Evolutionary conservation across 768 basidiomycete genomes (phyloP).

Genomic region (Collybia sp.): DNA sequence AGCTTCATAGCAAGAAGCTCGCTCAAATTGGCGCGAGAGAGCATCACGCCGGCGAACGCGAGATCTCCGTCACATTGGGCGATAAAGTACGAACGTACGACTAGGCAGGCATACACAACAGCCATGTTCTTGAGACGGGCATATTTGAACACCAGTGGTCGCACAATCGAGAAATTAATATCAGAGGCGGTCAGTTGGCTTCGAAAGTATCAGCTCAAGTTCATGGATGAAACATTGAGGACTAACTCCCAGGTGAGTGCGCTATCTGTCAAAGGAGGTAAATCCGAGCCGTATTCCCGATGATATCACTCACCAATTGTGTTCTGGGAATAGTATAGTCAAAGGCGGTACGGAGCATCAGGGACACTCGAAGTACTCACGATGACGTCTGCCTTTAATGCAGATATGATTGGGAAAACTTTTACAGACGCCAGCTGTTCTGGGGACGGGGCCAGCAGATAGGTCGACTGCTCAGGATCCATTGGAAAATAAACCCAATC

Average conservation of each 20-base stretch:
- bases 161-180: conserved; percentile 75
- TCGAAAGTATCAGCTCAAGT: conserved; percentile 3
- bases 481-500: conserved; percentile 19
- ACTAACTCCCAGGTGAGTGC: conserved; percentile 80
- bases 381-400: conserved; percentile 62
- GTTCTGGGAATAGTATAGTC: conserved; percentile 28
- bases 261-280: conserved; percentile 41
- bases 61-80: conserved; percentile 64
- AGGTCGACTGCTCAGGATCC: conserved; percentile 38
- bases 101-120: conserved; percentile 71
- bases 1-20: conserved; percentile 90
- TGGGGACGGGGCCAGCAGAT: conserved; percentile 48
- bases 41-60: conserved; percentile 72
- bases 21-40: conserved; percentile 66
- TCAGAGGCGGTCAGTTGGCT: conserved; percentile 84
- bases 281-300: conserved; percentile 1
- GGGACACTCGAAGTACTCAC: conserved; percentile 37
- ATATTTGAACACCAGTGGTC: conserved; percentile 77
- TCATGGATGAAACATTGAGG: conserved; percentile 3
- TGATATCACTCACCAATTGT: conserved; percentile 33
- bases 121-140: conserved; percentile 73
- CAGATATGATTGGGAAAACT: conserved; percentile 79
- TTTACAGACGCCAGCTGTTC: conserved; percentile 58
- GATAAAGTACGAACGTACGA: conserved; percentile 76
- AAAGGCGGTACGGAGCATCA: conserved; percentile 6